These are phyloP conservation scores for Talaromyces thailandensis DNA, from an alignment of 495 filamentous ascomycete species.

Conservation along the genomic window DNA sequence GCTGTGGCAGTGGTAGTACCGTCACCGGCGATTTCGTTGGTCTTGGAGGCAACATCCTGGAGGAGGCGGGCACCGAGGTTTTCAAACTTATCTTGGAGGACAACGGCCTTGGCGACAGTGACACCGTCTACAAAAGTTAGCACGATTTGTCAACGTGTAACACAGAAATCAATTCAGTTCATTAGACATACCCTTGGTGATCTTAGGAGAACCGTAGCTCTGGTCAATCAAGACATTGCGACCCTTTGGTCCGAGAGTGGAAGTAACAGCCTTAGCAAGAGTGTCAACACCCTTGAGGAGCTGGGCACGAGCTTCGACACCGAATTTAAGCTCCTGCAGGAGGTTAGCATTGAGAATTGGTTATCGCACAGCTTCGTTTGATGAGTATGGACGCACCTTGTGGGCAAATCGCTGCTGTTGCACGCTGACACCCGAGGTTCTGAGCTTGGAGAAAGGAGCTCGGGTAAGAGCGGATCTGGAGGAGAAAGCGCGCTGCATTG, in stretches of 20 bases:
- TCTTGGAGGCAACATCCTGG: slow-evolving; percentile 98
- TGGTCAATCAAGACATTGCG: slow-evolving; percentile 98
- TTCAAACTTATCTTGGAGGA: slow-evolving; percentile 97
- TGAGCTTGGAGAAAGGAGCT: slow-evolving; percentile 27
- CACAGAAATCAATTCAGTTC: neutral
- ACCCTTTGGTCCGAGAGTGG: slow-evolving; percentile 95
- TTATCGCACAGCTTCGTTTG: neutral
- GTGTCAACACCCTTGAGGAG: slow-evolving; percentile 94
- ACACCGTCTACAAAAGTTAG: slow-evolving; percentile 71
- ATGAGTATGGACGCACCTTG: slow-evolving; percentile 57
- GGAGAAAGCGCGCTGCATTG: slow-evolving; percentile 68
- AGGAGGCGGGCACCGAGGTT: slow-evolving; percentile 95
- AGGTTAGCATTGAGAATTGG: neutral
- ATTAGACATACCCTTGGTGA: slow-evolving; percentile 78
- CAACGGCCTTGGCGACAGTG: slow-evolving; percentile 85
- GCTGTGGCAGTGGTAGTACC: slow-evolving; percentile 97
- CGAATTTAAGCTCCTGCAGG: slow-evolving; percentile 89
- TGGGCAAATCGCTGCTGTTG: slow-evolving; percentile 90
- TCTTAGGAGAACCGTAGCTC: slow-evolving; percentile 95
- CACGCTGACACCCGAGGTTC: slow-evolving; percentile 48
- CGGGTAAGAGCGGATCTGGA: slow-evolving; percentile 60
- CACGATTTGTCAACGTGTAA: neutral
- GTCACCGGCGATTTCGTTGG: slow-evolving; percentile 97
- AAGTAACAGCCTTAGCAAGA: slow-evolving; percentile 90
- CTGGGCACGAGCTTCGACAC: slow-evolving; percentile 83